Percentiles rank a stretch among this genome's conserved stretches.
Conservation (phyloP, 2,329 filamentous ascomycete species). For the Magnaporthales sp. region DNA sequence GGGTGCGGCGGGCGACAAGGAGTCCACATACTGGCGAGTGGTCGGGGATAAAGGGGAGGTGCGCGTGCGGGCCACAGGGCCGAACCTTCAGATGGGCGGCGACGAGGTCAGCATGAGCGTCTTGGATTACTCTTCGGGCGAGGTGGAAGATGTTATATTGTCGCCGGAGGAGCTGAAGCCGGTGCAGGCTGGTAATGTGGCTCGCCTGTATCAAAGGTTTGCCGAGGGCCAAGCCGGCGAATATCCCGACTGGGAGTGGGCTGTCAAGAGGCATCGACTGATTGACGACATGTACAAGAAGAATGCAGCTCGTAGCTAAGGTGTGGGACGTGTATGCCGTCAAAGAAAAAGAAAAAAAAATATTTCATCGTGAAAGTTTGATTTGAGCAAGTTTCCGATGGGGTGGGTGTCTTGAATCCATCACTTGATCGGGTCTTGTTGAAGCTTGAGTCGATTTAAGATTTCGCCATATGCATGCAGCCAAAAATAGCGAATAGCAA, state of each 20-base stretch:
- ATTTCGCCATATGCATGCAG: too few relatives aligned
- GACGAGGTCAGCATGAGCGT: constrained; percentile 35
- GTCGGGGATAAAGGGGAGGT: constrained; percentile 43
- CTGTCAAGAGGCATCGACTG: background rate
- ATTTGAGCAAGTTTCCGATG: too few relatives aligned
- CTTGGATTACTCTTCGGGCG: constrained; percentile 36
- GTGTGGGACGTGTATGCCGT: background rate
- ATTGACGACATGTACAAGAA: background rate
- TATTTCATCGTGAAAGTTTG: too few relatives aligned
- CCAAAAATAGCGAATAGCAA: too few relatives aligned
- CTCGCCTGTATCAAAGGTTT: constrained; percentile 46
- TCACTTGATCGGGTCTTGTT: too few relatives aligned
- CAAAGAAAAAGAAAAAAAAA: too few relatives aligned
- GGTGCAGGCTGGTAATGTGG: constrained; percentile 37
- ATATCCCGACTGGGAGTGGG: background rate
- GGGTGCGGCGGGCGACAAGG: constrained; percentile 36
- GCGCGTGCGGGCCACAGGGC: constrained; percentile 23
- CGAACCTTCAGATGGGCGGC: constrained; percentile 15
- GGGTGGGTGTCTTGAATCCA: too few relatives aligned
- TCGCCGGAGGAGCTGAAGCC: constrained; percentile 33
- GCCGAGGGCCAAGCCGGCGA: constrained; percentile 16
- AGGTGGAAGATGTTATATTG: constrained; percentile 33
- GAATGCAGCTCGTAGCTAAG: background rate
- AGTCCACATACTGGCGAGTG: constrained; percentile 38
- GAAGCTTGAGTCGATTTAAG: too few relatives aligned